Evolutionary conservation across 2,329 filamentous ascomycete species (phyloP), one percentile per base, ranked within the genome.

Genomic region (Daldinia sp.): DNA sequence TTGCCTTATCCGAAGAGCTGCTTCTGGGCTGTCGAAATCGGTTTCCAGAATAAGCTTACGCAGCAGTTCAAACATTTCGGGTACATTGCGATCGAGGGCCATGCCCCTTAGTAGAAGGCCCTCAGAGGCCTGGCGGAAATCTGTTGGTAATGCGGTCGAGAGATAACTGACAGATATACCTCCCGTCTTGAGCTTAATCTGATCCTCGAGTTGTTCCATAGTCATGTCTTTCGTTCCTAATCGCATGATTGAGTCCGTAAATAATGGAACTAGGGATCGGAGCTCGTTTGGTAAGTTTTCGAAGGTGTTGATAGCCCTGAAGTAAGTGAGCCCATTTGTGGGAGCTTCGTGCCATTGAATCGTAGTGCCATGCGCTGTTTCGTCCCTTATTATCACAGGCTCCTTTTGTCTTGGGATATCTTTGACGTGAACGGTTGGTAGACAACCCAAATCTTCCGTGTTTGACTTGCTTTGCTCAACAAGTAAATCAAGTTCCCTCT

Each of bases 311-410:
- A 98, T 86, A 2, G 93, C 93, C 61, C 94, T 90, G 81, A 99
- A 97, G 76, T 99, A 99, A 1, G 94, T 98, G 61, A 99, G 80
- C 0, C 95, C 95, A 71, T 99, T 99, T 0, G 95, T 99, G 1
- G 93, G 91, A 6, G 94, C 93, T 76, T 96, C 92, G 51, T 90
- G 89, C 93, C 94, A 97, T 71, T 97, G 92, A 3, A 95, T 87
- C 45, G 90, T 87, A 37, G 90, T 85, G 34, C 85, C 83, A 39
- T 86, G 84, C 8, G 90, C 75, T 9, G 81, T 79, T n/a, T 90
- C 87, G 66, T 94, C 91, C 56, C 85, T 85, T 37, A 89, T 72
- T 2, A 79, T 72, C 0, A 83, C 76, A 0, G 79, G 77, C 71
- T 94, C 90, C 73, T 91, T 92, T 63, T 86, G 81, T 56, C 94